Evolutionary conservation across 2,329 filamentous ascomycete species (phyloP).

Genomic region (Paraphaeosphaeria sporulosa): DNA sequence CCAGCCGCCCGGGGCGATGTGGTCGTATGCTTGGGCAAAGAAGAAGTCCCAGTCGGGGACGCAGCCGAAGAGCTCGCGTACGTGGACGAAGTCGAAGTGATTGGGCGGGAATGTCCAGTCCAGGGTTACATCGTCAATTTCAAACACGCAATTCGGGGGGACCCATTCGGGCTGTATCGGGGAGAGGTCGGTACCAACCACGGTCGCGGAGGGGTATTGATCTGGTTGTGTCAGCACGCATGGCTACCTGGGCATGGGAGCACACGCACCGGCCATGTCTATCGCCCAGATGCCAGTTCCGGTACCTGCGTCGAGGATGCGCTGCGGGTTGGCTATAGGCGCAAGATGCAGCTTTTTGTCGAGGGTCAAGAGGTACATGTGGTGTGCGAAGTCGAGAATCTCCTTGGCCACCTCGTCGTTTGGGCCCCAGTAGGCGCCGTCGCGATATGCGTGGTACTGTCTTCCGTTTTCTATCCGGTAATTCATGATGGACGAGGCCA

Average conservation of each 20-base stretch:
- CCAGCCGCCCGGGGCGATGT: slow-evolving; percentile 53
- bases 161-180: slow-evolving; percentile 59
- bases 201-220: slow-evolving; percentile 37
- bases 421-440: slow-evolving; percentile 50
- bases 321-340: slow-evolving; percentile 39
- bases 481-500: slow-evolving; percentile 45
- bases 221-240: slow-evolving; percentile 22
- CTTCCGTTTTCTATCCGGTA: slow-evolving; percentile 50
- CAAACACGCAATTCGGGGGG: slow-evolving; percentile 56
- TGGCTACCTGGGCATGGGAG: background rate
- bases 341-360: slow-evolving; percentile 46
- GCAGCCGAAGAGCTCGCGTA: slow-evolving; percentile 55
- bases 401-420: slow-evolving; percentile 55
- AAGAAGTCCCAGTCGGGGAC: slow-evolving; percentile 57
- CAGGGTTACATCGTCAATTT: slow-evolving; percentile 56
- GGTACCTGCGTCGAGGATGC: slow-evolving; percentile 44
- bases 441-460: slow-evolving; percentile 47
- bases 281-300: slow-evolving; percentile 51
- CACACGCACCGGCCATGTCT: slow-evolving; percentile 29
- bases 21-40: slow-evolving; percentile 44
- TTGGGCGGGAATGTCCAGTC: slow-evolving; percentile 51
- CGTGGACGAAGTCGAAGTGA: slow-evolving; percentile 56
- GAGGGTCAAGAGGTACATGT: slow-evolving; percentile 47
- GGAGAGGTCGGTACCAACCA: slow-evolving; percentile 57
- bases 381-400: slow-evolving; percentile 54